Conservation (phyloP, 169 alveolate species). For the Eimeria acervulina region DNA sequence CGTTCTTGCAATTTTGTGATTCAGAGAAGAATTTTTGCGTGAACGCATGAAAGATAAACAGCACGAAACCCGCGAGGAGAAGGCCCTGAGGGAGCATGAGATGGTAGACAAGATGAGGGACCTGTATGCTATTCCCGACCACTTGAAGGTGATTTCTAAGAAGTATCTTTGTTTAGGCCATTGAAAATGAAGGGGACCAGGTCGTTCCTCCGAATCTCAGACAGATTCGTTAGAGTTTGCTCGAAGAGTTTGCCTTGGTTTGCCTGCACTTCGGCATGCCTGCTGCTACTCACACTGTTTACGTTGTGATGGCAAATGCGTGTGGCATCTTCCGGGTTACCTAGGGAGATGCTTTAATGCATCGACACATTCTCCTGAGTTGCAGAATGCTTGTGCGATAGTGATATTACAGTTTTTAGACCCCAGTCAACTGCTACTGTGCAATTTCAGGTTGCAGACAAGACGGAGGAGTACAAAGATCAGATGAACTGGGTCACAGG, state of each 20-base stretch:
- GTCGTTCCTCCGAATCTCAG: not conserved
- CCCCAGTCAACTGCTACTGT: too few relatives aligned
- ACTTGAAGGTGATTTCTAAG: conserved; percentile 33
- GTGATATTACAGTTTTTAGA: too few relatives aligned
- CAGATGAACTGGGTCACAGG: conserved; percentile 86
- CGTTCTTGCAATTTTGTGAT: not conserved
- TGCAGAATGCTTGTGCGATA: too few relatives aligned
- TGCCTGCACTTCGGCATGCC: not conserved
- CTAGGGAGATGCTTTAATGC: too few relatives aligned
- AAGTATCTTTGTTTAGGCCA: not conserved
- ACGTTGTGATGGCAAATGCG: conserved; percentile 5
- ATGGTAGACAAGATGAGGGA: conserved; percentile 61
- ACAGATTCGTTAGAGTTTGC: not conserved
- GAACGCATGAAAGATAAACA: conserved; percentile 41
- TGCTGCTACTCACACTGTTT: not conserved
- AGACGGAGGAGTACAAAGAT: conserved; percentile 71
- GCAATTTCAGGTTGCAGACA: conserved; percentile 73
- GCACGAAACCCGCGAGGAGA: conserved; percentile 62
- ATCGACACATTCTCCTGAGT: too few relatives aligned
- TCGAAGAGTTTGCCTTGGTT: not conserved
- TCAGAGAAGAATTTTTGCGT: conserved; percentile 79
- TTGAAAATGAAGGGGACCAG: not conserved
- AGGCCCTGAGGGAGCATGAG: conserved; percentile 48
- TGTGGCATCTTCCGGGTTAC: too few relatives aligned
- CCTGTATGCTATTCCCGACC: conserved; percentile 74